A percentile compares a stretch with the other conserved stretches of the same genome.
phyloP scores from a whole-genome alignment of 495 filamentous ascomycete species.

The Ascodesmis nigricans region DNA sequence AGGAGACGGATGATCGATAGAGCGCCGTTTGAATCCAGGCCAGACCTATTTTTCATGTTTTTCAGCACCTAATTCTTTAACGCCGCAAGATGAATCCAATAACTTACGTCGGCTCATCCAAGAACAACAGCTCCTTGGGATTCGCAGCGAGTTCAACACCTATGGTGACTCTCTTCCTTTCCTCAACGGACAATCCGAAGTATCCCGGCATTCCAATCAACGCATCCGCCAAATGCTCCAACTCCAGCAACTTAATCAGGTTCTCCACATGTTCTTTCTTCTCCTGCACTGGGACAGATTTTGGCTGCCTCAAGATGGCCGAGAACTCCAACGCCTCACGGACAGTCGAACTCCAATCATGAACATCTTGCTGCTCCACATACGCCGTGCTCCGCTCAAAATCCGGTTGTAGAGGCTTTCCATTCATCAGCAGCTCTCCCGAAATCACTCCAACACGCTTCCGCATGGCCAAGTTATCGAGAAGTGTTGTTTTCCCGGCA shows the following conservation, averaged over 20 bases:
- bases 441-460: conserved; percentile 37
- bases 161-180: conserved; percentile 58
- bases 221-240: conserved; percentile 33
- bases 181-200: conserved; percentile 36
- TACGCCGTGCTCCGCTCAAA: conserved; percentile 33
- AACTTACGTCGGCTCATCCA: conserved; percentile 46
- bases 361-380: conserved; percentile 27
- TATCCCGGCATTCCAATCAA: conserved; percentile 32
- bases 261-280: conserved; percentile 33
- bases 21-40: conserved; percentile 68
- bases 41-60: conserved; percentile 51
- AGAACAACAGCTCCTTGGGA: conserved; percentile 56
- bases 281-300: conserved; percentile 28
- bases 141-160: conserved; percentile 82
- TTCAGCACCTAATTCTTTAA: too few relatives aligned
- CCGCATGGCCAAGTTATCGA: conserved; percentile 38
- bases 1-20: conserved; percentile 66
- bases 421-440: conserved; percentile 42
- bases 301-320: conserved; percentile 35
- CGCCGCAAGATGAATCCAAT: background rate
- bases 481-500: conserved; percentile 38
- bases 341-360: conserved; percentile 29
- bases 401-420: conserved; percentile 32
- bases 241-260: conserved; percentile 29
- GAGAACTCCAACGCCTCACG: conserved; percentile 40